phyloP scores from a whole-genome alignment of 176 grass and related monocot genomes.

The Rhipidocladum racemiflorum region DNA sequence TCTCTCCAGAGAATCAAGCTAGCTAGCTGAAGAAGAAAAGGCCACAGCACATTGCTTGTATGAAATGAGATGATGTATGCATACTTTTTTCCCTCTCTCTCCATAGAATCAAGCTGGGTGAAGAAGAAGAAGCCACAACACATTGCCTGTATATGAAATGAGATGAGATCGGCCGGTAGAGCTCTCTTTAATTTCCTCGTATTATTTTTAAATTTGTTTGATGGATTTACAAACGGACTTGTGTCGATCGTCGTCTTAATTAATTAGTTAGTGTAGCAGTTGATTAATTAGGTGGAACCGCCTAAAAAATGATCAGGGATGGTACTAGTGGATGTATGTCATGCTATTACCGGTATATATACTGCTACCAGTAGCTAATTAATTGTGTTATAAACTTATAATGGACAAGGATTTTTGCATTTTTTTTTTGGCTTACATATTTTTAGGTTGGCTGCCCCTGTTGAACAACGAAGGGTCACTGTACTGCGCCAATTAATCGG shows the following conservation, averaged over 20 bases:
- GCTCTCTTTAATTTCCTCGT: not conserved
- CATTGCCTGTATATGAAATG: not conserved
- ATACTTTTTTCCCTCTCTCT: too few species aligned
- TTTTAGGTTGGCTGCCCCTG: not conserved
- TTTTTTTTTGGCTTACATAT: not conserved
- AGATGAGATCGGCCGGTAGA: not conserved
- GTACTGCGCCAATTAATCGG: not conserved
- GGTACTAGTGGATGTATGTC: constrained; percentile 15
- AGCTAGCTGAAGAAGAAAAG: not conserved
- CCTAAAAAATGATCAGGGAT: not conserved
- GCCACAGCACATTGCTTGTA: not conserved
- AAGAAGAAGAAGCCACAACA: not conserved
- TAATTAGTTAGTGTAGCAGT: constrained; percentile 34
- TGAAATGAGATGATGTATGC: not conserved
- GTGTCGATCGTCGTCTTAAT: not conserved
- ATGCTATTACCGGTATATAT: not conserved
- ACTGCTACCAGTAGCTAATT: not conserved
- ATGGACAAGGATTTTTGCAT: not conserved
- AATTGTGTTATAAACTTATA: not conserved
- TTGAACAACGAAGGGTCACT: not conserved
- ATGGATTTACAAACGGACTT: not conserved
- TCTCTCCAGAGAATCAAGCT: too few species aligned
- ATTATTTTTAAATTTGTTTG: not conserved
- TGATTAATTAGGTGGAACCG: constrained; percentile 28
- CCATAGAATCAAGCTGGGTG: not conserved